Evolutionary conservation across 805 yeast species (phyloP), one percentile per base, ranked within the genome.

Genomic region (Candida tibetensis): DNA sequence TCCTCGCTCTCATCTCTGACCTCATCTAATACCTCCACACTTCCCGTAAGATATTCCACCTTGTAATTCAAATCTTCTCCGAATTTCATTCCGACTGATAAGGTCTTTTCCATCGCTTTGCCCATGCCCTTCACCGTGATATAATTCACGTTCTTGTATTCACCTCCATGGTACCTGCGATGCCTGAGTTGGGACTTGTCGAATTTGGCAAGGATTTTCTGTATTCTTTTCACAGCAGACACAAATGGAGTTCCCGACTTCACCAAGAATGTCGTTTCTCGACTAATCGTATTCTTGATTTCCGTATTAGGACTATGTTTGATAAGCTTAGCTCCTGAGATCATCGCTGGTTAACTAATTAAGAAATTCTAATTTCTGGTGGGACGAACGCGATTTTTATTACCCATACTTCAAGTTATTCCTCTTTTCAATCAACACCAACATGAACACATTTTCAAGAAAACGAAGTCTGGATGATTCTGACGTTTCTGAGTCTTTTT

Each of bases 41-140:
- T 77, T 17, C 74, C 80, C 0, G 96, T 88, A 19, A 60, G 55
- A 1, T 85, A 51, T 9, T 83, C 87, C 6, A 85, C 77, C 41
- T 54, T 65, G 52, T 73, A 65, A 6, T 73, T 70, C 28, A 70
- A 62, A 23, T 74, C 72, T 12, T 62, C 64, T 48, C 76, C 75
- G 52, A 81, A 83, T 50, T 79, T 73, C 18, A 78, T 55, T 0
- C 78, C 95, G 1, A 89, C 45, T 10, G 80, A 66, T n/a, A 84
- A 43, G 0, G 82, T 77, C 49, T 76, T 82, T 34, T 74, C 79
- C 7, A 84, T 77, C 7, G 90, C 53, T 17, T 54, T 54, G 2
- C 96, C 96, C 83, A 86, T 80, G 0, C 95, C 96, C 38, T 76
- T 60, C 2, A 89, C 72, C 0, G 72, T 66, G 5, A 87, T 69